These are phyloP conservation scores for Phlyctochytrium bullatum DNA, from an alignment of 192 early-diverging fungal species.

Conservation along the genomic window DNA sequence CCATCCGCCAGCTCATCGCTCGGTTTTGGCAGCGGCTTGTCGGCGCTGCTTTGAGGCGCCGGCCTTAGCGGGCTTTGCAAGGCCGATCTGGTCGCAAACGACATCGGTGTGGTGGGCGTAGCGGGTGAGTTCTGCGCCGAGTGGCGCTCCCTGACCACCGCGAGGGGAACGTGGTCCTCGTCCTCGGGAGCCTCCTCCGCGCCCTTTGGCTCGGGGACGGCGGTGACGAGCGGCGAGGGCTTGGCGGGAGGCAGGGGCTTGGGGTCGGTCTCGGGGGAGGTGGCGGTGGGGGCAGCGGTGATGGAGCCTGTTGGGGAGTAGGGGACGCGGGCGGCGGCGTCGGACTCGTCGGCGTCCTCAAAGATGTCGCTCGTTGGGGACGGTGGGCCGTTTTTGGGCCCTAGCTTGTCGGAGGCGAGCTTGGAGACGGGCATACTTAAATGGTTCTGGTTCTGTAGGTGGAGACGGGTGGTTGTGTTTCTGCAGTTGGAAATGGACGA, in stretches of 20 bases:
- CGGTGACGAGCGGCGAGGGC: conserved; percentile 3
- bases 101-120: neutral
- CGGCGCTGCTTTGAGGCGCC: neutral
- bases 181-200: neutral
- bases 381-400: too few relatives aligned
- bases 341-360: conserved; percentile 7
- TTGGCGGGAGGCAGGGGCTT: neutral
- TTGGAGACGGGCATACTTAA: too few relatives aligned
- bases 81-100: neutral
- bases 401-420: too few relatives aligned
- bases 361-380: conserved; percentile 1
- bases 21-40: neutral
- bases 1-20: too few relatives aligned
- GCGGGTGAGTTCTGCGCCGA: conserved; percentile 1
- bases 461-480: too few relatives aligned
- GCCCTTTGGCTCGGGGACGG: neutral
- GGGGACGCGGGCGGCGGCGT: neutral
- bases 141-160: neutral
- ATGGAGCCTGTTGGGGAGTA: neutral
- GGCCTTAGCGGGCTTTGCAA: neutral
- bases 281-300: neutral
- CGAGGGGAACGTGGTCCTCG: neutral
- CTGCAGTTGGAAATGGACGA: too few relatives aligned
- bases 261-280: neutral
- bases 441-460: too few relatives aligned